These are phyloP conservation scores for Phytophthora pisi DNA, from an alignment of 352 stramenopile genomes.

Conservation along the genomic window DNA sequence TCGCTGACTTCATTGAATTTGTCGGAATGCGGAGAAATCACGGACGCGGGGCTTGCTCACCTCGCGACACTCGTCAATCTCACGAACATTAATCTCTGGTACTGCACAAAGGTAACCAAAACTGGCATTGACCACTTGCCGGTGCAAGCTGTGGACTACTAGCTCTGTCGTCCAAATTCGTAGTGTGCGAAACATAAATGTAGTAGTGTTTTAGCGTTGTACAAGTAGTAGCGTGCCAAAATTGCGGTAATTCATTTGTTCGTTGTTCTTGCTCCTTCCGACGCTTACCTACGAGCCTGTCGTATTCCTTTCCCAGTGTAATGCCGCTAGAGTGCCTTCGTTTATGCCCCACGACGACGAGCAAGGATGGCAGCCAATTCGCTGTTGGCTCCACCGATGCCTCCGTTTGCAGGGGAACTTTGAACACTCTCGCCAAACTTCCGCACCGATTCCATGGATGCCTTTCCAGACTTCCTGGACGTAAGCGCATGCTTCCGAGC, in stretches of 20 bases:
- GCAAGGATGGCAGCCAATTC: constrained; percentile 84
- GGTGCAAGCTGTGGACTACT: constrained; percentile 54
- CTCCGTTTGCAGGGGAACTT: constrained; percentile 43
- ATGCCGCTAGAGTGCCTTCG: background rate
- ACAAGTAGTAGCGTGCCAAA: constrained; percentile 12
- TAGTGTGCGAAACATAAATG: background rate
- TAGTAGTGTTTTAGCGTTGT: background rate
- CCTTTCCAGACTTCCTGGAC: constrained; percentile 50
- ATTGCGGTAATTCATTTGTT: constrained; percentile 25
- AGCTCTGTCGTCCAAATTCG: background rate
- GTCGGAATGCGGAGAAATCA: constrained; percentile 74
- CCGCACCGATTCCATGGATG: constrained; percentile 59
- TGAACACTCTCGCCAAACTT: constrained; percentile 80
- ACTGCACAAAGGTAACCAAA: constrained; percentile 77
- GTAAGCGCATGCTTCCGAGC: constrained; percentile 52
- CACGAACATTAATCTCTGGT: constrained; percentile 77
- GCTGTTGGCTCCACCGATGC: constrained; percentile 74
- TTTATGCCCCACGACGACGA: constrained; percentile 55
- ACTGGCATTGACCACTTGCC: constrained; percentile 58
- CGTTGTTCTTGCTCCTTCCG: constrained; percentile 7
- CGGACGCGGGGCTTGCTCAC: constrained; percentile 56
- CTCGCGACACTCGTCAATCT: constrained; percentile 57
- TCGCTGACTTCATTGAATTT: constrained; percentile 75
- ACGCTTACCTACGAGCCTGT: constrained; percentile 4
- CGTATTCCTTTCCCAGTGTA: background rate